Evolutionary conservation across 805 yeast genomes (phyloP), one percentile per base, ranked within the genome.

Genomic region (Wickerhamomyces hampshirensis): DNA sequence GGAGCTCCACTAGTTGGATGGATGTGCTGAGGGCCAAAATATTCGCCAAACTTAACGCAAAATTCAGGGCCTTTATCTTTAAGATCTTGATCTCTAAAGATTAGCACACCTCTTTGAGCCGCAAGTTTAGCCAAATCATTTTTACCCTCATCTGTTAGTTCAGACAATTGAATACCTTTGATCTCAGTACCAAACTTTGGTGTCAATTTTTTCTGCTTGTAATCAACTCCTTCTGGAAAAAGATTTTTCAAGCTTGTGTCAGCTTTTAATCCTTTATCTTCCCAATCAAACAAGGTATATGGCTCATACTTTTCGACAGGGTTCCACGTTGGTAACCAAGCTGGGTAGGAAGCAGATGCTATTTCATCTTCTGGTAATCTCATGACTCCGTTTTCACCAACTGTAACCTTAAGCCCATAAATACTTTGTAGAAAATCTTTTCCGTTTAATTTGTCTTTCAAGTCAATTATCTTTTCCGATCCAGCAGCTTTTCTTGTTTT

Each of bases 1-100:
- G 82, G 86, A 18, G 82, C 76, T 8, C 86, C 86, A 5, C 83
- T 73, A 6, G 84, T 77, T 34, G 84, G 84, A 53, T 81, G 88
- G 42, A 79, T 68, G 56, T 81, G 87, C 44, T 75, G 67, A 27
- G 76, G 75, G 19, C 89, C 88, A 54, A 76, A 81, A 53, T 81
- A 73, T 31, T 55, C 55, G 30, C 83, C 84, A 60, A 67, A 78
- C 26, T 80, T 66, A 21, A 53, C 60, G 18, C 56, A 53, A 40
- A 64, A 66, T 14, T 58, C 60, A 7, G 77, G 74, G 13, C 80
- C 75, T 35, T 68, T 56, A 9, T 65, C 59, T 31, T 74, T 73
- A 43, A 81, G 71, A 55, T 82, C 85, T 57, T 79, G 84, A 40
- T 74, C 66, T 51, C 80, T 68, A 55, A 80, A 75, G 4, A 75